Base-by-base conservation (phyloP, 2,329 filamentous ascomycete genomes). In the Ophiocordyceps camponoti-leonardi region DNA sequence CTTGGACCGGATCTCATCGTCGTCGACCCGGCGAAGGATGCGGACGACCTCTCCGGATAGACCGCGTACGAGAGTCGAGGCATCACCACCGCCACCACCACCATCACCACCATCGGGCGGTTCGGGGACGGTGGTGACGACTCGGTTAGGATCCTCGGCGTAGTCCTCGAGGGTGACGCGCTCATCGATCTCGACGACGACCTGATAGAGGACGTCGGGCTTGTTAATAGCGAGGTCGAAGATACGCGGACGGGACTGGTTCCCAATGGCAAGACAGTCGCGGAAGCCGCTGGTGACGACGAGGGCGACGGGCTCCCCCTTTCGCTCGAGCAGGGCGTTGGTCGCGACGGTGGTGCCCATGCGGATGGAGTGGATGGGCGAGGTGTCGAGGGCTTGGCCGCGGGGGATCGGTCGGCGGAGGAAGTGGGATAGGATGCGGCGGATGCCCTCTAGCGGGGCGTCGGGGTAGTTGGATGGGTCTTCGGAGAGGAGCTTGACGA, bases 321-420 rank as follows among this genome's bases (percentile, higher is more conserved):
- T 86, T 39, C 81, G 65, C 56, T 86, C 82, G 1, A 86, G 63
- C n/a, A 86, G 62, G 1, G 82, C 82, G 58, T 86, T 86, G 0
- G 82, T 86, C 1, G 82, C 82, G 2, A 86, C 82, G 0, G 82
- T 86, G 0, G 83, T 86, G n/a, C 83, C 82, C 81, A 86, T 86
- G 20, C 82, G 76, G 54, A 86, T 85, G 47, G 76, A 81, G 56
- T 83, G 78, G 35, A 67, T 58, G 12, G 58, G 53, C 0, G 56
- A 57, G 1, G 63, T 56, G 12, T 65, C 59, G 12, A 67, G 44
- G 7, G 59, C 46, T 1, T 58, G 53, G 1, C 60, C 62, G 6
- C 61, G 54, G 0, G 63, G 60, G 16, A 65, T 53, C 2, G 56
- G 49, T 6, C 53, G 54, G 4, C 56, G 55, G 1, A 58, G 57